Conservation (phyloP, 257 asterid species). For the Gynochthodes officinalis region DNA sequence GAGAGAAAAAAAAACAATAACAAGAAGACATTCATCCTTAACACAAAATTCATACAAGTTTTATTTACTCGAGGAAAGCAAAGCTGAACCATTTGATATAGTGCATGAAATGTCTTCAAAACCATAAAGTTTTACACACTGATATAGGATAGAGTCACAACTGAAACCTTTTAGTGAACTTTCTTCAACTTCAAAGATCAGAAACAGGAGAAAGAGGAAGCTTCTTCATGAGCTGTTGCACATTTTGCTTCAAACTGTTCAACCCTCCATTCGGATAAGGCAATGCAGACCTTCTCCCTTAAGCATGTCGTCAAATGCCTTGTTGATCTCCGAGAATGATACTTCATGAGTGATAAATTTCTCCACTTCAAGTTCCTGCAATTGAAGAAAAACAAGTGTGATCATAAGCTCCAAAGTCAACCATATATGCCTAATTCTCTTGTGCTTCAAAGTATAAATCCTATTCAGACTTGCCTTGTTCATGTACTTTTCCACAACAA, state of each 20-base stretch:
- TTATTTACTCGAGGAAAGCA: no score
- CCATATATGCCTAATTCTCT: no score
- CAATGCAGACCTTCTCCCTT: slow-evolving; percentile 69
- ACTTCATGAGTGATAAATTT: slow-evolving; percentile 62
- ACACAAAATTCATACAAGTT: not conserved
- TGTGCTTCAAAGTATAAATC: no score
- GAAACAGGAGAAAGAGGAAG: not conserved
- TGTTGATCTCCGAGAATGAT: slow-evolving; percentile 53
- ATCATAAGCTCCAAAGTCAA: not conserved
- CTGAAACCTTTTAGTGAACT: not conserved
- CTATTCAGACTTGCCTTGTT: slow-evolving; percentile 36
- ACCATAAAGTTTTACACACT: no score
- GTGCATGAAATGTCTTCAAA: no score
- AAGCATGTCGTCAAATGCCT: slow-evolving; percentile 66
- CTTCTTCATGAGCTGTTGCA: not conserved
- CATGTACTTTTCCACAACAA: slow-evolving; percentile 71
- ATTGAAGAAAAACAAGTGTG: not conserved
- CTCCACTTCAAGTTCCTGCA: slow-evolving; percentile 64
- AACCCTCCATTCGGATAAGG: slow-evolving; percentile 41
- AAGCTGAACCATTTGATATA: not conserved
- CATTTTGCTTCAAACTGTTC: not conserved
- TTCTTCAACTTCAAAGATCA: no score
- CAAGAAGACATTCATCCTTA: no score
- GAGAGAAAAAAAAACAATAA: no score
- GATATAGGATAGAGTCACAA: no score